Evolutionary conservation across 2,329 filamentous ascomycete species (phyloP), one percentile per base, ranked within the genome.

Genomic region (Alternaria sp.): DNA sequence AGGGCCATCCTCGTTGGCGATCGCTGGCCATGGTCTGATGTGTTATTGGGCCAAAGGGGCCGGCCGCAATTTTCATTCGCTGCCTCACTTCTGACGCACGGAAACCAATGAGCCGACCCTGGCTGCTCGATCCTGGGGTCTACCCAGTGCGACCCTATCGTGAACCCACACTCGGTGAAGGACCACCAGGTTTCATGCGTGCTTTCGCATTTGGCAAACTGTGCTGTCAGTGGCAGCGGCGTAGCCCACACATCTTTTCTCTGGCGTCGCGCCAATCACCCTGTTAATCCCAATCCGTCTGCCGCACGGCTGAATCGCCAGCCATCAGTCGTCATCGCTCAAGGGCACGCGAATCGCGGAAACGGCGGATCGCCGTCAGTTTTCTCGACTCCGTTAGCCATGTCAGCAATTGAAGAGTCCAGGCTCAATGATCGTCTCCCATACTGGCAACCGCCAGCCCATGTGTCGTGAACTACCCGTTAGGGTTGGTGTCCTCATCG

Each of bases 1-100:
- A 69, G 68, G 75, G 73, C 69, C 73, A 72, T 63, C 48, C 57
- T 64, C 51, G 61, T 64, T 63, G 73, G 44, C 51, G 63, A 75
- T 76, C 71, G 59, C 46, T 30, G 32, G 11, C 38, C 24, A 22
- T 8, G 56, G 28, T 57, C 41, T 48, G 18, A 12, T n/a, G 42
- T 44, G 18, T 63, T 48, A 75, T 74, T 74, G 70, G 73, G 48
- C n/a, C 51, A 16, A 9, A 39, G 3, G 36, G 9, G 22, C 26
- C 46, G n/a, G 30, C 20, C 4, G 48, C 16, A 41, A 9, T 18
- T 43, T 43, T 58, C 47, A 77, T 77, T 77, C 63, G 75, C 62
- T 66, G 74, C 75, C 69, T 68, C 60, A 67, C 55, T 69, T 71
- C 69, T 47, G 14, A n/a, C 20, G n/a, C 46, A 18, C 46, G 46